Percentiles rank a stretch among this genome's conserved stretches.
These are phyloP conservation scores for Polymyxa betae DNA, from an alignment of 208 protist species.

Conservation along the genomic window DNA sequence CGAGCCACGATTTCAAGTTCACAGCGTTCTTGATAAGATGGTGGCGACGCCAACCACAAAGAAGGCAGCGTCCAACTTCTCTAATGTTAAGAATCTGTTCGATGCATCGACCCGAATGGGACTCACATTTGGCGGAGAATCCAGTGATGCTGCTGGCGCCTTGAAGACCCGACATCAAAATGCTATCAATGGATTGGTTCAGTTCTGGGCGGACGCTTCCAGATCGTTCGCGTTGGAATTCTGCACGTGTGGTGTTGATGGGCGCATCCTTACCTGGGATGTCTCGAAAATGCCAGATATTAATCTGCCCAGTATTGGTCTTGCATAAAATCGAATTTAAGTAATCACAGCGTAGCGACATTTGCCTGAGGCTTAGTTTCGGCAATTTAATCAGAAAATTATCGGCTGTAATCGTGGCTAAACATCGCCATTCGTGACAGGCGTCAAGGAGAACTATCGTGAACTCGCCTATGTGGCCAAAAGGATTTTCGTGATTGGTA, in stretches of 20 bases:
- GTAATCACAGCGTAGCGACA: too few relatives aligned
- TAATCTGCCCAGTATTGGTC: background rate
- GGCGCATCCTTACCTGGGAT: constrained; percentile 24
- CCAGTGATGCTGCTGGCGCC: constrained; percentile 7
- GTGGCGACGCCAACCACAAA: background rate
- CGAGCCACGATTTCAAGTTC: background rate
- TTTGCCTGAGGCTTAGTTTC: too few relatives aligned
- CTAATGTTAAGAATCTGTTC: constrained; percentile 6
- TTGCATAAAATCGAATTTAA: too few relatives aligned
- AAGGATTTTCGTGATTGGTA: too few relatives aligned
- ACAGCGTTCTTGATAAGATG: constrained; percentile 52
- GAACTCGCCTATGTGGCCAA: too few relatives aligned
- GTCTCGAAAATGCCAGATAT: constrained; percentile 27
- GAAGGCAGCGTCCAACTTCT: constrained; percentile 33
- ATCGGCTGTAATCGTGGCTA: too few relatives aligned
- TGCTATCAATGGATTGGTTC: constrained; percentile 9
- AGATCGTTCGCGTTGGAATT: constrained; percentile 1
- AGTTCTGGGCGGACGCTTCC: constrained; percentile 36
- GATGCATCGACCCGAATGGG: constrained; percentile 28
- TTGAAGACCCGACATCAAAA: background rate
- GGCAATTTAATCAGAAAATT: too few relatives aligned
- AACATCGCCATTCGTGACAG: too few relatives aligned
- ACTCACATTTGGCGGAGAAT: constrained; percentile 5
- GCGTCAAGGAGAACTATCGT: too few relatives aligned
- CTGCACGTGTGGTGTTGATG: constrained; percentile 52